phyloP scores from a whole-genome alignment of 2,329 filamentous ascomycete species.

The Fusarium sp. region DNA sequence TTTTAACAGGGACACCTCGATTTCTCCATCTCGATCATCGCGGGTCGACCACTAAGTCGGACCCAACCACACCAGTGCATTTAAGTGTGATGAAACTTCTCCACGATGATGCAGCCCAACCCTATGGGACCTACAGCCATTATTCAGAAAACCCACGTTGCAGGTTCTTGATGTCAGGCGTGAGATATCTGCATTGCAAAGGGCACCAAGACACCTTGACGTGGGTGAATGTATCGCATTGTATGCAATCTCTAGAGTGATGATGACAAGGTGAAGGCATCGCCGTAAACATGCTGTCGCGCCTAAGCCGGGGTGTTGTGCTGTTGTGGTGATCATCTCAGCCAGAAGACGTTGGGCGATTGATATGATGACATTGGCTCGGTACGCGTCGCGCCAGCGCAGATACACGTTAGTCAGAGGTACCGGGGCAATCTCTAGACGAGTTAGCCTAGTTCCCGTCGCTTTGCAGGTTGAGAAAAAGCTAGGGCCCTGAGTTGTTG shows the following conservation, averaged over 20 bases:
- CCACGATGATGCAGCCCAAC: slow-evolving; percentile 18
- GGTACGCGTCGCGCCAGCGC: slow-evolving; percentile 23
- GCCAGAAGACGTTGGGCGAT: slow-evolving; percentile 25
- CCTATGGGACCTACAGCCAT: slow-evolving; percentile 5
- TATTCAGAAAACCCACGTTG: slow-evolving; percentile 9
- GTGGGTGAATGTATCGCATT: neutral
- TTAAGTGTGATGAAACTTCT: slow-evolving; percentile 14
- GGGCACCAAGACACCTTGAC: neutral
- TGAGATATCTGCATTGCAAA: slow-evolving; percentile 10
- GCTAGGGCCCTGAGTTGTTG: slow-evolving; percentile 14
- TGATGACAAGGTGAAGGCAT: neutral
- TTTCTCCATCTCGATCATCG: slow-evolving; percentile 24
- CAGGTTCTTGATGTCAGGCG: slow-evolving; percentile 7
- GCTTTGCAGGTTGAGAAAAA: slow-evolving; percentile 14
- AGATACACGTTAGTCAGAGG: slow-evolving; percentile 11
- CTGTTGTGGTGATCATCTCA: slow-evolving; percentile 37
- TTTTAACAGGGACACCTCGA: slow-evolving; percentile 10
- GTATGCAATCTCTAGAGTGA: neutral
- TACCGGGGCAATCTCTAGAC: slow-evolving; percentile 26
- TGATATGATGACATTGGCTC: slow-evolving; percentile 29
- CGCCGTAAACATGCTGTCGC: neutral
- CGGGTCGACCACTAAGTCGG: slow-evolving; percentile 36
- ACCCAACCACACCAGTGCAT: slow-evolving; percentile 21
- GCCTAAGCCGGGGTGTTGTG: slow-evolving; percentile 7
- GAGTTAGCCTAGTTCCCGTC: slow-evolving; percentile 8